A percentile compares a stretch with the other conserved stretches of the same genome.
Evolutionary conservation across 768 basidiomycete genomes (phyloP).

Genomic region (Lactarius quietus): DNA sequence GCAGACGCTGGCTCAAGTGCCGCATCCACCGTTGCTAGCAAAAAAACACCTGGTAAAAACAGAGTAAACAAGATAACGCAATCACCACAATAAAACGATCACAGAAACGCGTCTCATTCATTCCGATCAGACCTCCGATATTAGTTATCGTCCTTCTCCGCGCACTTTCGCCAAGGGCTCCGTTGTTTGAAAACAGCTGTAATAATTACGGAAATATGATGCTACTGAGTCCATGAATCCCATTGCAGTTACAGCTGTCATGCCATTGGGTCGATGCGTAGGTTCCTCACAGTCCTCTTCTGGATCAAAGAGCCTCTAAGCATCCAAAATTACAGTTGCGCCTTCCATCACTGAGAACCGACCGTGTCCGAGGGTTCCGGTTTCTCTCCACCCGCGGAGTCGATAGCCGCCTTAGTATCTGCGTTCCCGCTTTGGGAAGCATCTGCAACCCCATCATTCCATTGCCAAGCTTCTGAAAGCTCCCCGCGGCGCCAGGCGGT

Average conservation of each 20-base stretch:
- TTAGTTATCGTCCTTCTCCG: not conserved
- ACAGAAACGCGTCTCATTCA: not conserved
- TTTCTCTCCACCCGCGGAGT: slow-evolving; percentile 11
- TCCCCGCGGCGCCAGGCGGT: slow-evolving; percentile 66
- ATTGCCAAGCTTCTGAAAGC: slow-evolving; percentile 62
- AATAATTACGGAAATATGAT: not conserved
- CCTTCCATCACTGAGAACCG: not conserved
- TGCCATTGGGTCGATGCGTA: not conserved
- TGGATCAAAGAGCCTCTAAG: not conserved
- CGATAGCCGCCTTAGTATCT: slow-evolving; percentile 13
- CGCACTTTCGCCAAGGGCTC: too few species aligned
- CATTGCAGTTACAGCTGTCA: not conserved
- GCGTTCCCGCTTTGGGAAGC: slow-evolving; percentile 27
- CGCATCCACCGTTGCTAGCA: slow-evolving; percentile 55
- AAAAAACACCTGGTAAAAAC: too few species aligned
- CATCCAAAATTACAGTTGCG: slow-evolving; percentile 7
- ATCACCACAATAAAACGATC: not conserved
- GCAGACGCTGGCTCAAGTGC: slow-evolving; percentile 58
- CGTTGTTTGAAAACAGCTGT: not conserved
- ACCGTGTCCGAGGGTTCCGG: slow-evolving; percentile 18
- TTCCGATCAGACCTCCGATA: not conserved
- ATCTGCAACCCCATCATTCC: slow-evolving; percentile 52
- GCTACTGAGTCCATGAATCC: not conserved
- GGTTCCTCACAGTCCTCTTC: not conserved
- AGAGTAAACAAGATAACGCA: not conserved